Percentiles rank a stretch among this genome's conserved stretches.
Conservation (phyloP, 2,329 filamentous ascomycete species). For the Rutstroemia sp. region DNA sequence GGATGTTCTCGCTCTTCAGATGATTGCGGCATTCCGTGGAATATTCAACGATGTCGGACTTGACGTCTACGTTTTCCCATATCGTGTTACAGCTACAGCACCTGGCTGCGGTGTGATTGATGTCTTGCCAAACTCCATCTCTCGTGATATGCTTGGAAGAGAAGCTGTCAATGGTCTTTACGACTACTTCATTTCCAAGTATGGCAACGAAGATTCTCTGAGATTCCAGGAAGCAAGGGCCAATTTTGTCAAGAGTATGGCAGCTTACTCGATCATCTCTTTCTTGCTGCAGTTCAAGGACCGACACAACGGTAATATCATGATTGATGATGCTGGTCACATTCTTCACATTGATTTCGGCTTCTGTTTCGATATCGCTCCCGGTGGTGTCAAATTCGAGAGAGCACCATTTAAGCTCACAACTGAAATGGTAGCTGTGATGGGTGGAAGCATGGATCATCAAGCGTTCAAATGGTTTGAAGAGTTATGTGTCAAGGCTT, state of each 20-base stretch:
- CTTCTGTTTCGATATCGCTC: constrained; percentile 98
- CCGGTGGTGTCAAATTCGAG: constrained; percentile 95
- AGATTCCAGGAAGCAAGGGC: constrained; percentile 90
- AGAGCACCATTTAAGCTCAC: constrained; percentile 98
- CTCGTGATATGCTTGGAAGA: constrained; percentile 94
- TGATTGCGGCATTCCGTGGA: constrained; percentile 94
- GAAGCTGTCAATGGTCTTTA: constrained; percentile 97
- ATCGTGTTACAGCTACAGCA: constrained; percentile 94
- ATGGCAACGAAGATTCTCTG: constrained; percentile 91
- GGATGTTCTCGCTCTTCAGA: constrained; percentile 91
- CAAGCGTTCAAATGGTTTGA: constrained; percentile 95
- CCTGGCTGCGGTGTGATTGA: constrained; percentile 98
- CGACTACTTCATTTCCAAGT: constrained; percentile 96
- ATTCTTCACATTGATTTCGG: constrained; percentile 99
- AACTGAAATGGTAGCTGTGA: constrained; percentile 96
- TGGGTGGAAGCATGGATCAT: constrained; percentile 79
- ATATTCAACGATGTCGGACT: constrained; percentile 95
- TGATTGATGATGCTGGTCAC: constrained; percentile 95
- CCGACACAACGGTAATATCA: constrained; percentile 98
- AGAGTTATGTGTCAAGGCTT: constrained; percentile 91
- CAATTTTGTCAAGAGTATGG: constrained; percentile 99
- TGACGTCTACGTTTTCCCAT: constrained; percentile 94
- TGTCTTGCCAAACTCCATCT: constrained; percentile 94
- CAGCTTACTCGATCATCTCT: constrained; percentile 93
- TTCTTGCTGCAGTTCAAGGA: constrained; percentile 99